Base-by-base conservation (phyloP, 345 rosid species). In the Eucalyptus regnans region DNA sequence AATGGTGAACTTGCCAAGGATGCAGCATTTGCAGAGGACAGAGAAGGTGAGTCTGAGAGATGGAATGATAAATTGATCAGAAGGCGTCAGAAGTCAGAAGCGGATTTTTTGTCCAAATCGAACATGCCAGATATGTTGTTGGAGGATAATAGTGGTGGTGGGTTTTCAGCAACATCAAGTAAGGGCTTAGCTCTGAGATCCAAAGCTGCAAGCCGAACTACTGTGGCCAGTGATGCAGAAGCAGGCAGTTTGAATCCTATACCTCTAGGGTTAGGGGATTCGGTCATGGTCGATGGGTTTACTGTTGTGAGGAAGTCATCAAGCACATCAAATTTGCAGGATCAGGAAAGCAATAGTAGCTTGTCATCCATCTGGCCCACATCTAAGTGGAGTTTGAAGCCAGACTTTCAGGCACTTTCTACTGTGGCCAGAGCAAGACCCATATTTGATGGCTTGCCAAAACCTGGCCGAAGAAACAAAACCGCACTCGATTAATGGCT, bases 371-470 rank as follows among this genome's bases (percentile, higher is more conserved):
- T 93, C 43, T 91, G 97, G 97, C 90, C 94, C 48, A 88, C 95
- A 27, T 88, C 97, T 9, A 96, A 90, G 46, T 91, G 98, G 97
- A 93, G 89, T 56, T 87, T 96, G 92, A 96, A 92, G 89, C 91
- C 94, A 12, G 99, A 96, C 87, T 89, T 96, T 87, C 97, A 93
- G 88, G 93, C 94, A 51, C 93, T 93, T 27, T 92, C 95, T 17
- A 87, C 93, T 49, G 95, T 91, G 76, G 95, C 94, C 86, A 91
- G 93, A 29, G 86, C 94, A 2, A 94, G 91, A 88, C 95, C 99
- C 23, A 96, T 96, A 81, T 94, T 97, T 88, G 99, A 96, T 87
- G 97, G 98, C 46, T 91, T 97, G 87, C 96, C 97, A 12, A 95
- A 91, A 90, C 97, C 95, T n/a, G 95, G 93, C 66, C 90, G 96